phyloP scores from a whole-genome alignment of 139 green algal genomes.

The Parachlorella kessleri region DNA sequence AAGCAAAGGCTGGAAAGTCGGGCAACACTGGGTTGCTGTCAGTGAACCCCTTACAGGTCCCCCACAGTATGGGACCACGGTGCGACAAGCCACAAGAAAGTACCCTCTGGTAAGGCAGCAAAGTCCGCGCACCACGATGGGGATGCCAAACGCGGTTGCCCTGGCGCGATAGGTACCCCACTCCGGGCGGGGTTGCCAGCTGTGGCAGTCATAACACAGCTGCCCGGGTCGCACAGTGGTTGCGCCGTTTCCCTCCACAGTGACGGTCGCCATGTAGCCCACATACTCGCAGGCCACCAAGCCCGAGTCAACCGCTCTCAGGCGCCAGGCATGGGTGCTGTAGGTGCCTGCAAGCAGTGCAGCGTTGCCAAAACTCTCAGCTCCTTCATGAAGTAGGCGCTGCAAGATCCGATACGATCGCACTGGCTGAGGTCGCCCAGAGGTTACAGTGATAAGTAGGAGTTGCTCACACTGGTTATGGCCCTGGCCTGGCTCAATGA shows the following conservation, averaged over 20 bases:
- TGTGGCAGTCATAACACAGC: neutral
- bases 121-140: constrained; percentile 52
- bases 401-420: neutral
- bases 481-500: neutral
- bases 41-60: neutral
- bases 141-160: constrained; percentile 30
- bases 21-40: neutral
- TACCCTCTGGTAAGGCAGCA: no score
- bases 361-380: neutral
- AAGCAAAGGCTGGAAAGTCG: neutral
- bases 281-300: constrained; percentile 14
- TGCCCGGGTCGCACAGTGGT: constrained; percentile 13
- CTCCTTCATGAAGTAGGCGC: neutral
- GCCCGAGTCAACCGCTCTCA: neutral
- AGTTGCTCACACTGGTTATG: neutral
- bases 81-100: no score
- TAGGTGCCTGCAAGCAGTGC: neutral
- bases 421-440: no score
- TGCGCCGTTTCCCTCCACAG: constrained; percentile 13
- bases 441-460: neutral
- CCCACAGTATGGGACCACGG: neutral
- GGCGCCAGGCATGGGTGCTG: neutral
- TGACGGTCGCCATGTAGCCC: constrained; percentile 39
- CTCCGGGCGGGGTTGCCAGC: constrained; percentile 4
- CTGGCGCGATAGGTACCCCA: constrained; percentile 51